Percentiles rank a stretch among this genome's conserved stretches.
These are phyloP conservation scores for Cyanidiococcus yangmingshanensis DNA, from an alignment of 23 red algal genomes.

Conservation along the genomic window DNA sequence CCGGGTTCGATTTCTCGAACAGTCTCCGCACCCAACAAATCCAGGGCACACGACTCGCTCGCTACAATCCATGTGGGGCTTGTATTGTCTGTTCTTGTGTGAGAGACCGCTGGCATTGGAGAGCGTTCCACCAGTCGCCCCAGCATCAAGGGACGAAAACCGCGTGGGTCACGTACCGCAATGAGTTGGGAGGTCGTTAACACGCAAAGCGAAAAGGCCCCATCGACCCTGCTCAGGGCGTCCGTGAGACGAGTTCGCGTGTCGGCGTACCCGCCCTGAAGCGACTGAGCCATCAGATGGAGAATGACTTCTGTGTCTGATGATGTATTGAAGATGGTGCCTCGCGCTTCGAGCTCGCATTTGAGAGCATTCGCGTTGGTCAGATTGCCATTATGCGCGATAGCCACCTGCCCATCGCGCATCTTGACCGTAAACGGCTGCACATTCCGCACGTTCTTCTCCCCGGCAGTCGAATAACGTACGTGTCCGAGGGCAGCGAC, in stretches of 20 bases:
- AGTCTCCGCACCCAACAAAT: conserved; percentile 65
- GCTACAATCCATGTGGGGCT: conserved; percentile 54
- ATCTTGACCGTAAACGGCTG: conserved; percentile 78
- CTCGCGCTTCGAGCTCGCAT: conserved; percentile 68
- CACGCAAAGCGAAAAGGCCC: conserved; percentile 77
- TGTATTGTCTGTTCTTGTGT: no score
- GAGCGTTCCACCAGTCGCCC: conserved; percentile 39
- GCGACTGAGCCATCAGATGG: conserved; percentile 91
- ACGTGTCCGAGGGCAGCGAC: conserved; percentile 69
- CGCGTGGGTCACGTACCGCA: conserved; percentile 83
- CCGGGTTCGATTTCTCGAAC: conserved; percentile 89
- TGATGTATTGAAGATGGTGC: conserved; percentile 87
- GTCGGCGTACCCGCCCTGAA: conserved; percentile 24
- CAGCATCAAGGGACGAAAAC: conserved; percentile 87
- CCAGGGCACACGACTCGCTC: conserved; percentile 77
- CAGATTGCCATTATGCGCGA: conserved; percentile 96
- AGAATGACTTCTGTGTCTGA: conserved; percentile 91
- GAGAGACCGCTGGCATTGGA: neutral
- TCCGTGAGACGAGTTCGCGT: conserved; percentile 48
- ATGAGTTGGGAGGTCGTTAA: conserved; percentile 41
- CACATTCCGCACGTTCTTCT: conserved; percentile 83
- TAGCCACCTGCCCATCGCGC: conserved; percentile 67
- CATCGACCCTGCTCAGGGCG: conserved; percentile 78
- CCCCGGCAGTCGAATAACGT: conserved; percentile 88
- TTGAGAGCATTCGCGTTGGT: conserved; percentile 68